Percentiles rank a stretch among this genome's conserved stretches.
phyloP scores from a whole-genome alignment of 768 basidiomycete genomes.

The Mycena galericulata region DNA sequence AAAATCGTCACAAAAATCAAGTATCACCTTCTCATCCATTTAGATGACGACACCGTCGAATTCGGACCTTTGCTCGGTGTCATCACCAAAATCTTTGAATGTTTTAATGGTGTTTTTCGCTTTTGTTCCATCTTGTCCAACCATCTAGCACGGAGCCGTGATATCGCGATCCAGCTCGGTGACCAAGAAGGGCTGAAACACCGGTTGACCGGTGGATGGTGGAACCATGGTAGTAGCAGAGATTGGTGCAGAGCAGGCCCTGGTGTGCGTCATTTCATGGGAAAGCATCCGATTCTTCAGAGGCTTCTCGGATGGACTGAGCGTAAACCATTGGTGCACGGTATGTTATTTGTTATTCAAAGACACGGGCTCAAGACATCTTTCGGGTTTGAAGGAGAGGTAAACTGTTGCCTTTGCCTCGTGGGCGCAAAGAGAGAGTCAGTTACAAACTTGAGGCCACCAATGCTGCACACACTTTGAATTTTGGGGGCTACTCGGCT shows the following conservation, averaged over 20 bases:
- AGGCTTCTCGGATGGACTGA: neutral
- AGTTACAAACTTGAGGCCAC: neutral
- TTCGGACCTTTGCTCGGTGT: slow-evolving; percentile 33
- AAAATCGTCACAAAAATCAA: too few species aligned
- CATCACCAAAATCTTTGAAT: slow-evolving; percentile 39
- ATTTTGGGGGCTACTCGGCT: neutral
- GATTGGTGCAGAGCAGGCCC: neutral
- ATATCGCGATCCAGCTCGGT: slow-evolving; percentile 33
- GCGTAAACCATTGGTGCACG: neutral
- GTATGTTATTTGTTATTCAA: neutral
- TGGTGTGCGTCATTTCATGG: neutral
- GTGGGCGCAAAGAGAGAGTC: neutral
- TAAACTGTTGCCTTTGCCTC: neutral
- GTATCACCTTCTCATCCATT: slow-evolving; percentile 26
- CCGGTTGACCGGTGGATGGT: neutral
- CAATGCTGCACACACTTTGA: neutral
- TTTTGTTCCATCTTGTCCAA: slow-evolving; percentile 41
- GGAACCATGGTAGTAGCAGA: neutral
- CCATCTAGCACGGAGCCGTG: slow-evolving; percentile 44
- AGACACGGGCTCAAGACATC: neutral
- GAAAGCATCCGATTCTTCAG: neutral
- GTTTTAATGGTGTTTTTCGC: slow-evolving; percentile 45
- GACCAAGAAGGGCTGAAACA: slow-evolving; percentile 19
- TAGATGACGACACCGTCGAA: slow-evolving; percentile 20
- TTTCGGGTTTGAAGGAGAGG: neutral